These are phyloP conservation scores for Stevia rebaudiana DNA, from an alignment of 140 eudicot species.

Conservation along the genomic window DNA sequence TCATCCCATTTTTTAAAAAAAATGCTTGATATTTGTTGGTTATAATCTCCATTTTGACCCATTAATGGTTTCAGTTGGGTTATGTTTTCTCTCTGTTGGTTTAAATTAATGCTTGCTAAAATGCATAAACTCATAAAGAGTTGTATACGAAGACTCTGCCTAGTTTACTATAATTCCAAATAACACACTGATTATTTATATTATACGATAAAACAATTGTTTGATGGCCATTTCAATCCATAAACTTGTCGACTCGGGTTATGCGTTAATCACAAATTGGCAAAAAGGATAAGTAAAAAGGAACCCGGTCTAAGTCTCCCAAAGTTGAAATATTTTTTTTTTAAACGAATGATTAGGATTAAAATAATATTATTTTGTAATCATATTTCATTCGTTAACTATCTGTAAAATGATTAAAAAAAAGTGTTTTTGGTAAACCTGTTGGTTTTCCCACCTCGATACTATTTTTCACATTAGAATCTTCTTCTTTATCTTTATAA, in stretches of 20 bases:
- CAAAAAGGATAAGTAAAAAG: background rate
- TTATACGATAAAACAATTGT: background rate
- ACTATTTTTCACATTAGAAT: too few relatives aligned
- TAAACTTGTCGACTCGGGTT: background rate
- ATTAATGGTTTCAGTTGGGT: background rate
- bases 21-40: background rate
- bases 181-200: background rate
- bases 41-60: background rate
- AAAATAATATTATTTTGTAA: background rate
- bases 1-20: conserved; percentile 7
- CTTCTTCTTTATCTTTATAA: too few relatives aligned
- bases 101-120: background rate
- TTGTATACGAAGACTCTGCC: background rate
- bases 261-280: background rate
- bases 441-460: too few relatives aligned
- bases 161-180: background rate
- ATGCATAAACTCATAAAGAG: background rate
- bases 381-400: background rate
- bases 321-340: background rate
- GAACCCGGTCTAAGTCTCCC: background rate
- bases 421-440: conserved; percentile 1
- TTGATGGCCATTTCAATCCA: background rate
- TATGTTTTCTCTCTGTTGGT: background rate
- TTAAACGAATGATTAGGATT: too few relatives aligned
- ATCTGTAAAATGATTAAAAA: background rate